These are phyloP conservation scores for Gynostemma pentaphyllum DNA, from an alignment of 306 rosid genomes.

Conservation along the genomic window DNA sequence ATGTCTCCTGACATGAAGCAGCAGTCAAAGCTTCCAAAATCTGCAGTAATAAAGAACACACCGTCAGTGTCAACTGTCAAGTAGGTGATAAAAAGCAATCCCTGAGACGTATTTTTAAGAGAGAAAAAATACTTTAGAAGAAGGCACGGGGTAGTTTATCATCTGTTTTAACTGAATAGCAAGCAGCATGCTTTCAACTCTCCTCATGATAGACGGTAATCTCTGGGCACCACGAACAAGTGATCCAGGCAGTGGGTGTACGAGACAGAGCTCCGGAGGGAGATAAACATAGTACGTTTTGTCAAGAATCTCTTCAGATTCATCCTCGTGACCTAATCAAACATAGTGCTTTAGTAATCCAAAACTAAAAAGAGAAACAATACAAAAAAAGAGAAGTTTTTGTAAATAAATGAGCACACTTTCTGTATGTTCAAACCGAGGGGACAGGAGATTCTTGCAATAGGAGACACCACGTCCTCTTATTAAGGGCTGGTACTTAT, in stretches of 20 bases:
- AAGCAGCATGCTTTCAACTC: conserved; percentile 97
- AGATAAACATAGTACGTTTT: conserved; percentile 92
- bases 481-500: conserved; percentile 85
- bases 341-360: conserved; percentile 15
- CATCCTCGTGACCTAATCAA: conserved; percentile 51
- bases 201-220: conserved; percentile 95
- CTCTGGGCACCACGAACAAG: conserved; percentile 98
- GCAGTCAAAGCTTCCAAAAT: conserved; percentile 98
- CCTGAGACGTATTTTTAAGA: neutral
- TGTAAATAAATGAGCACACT: conserved; percentile 32
- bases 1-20: conserved; percentile 99
- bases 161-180: conserved; percentile 70
- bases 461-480: conserved; percentile 98
- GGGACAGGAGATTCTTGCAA: conserved; percentile 95
- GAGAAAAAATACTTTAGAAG: conserved; percentile 62
- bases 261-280: conserved; percentile 88
- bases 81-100: neutral
- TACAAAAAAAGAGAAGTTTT: conserved; percentile 6
- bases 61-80: too few species aligned
- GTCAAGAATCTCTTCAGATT: conserved; percentile 72
- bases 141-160: conserved; percentile 58
- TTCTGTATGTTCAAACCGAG: conserved; percentile 85
- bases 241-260: conserved; percentile 88
- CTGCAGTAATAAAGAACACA: conserved; percentile 28
- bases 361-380: conserved; percentile 1